Base-by-base conservation (phyloP, 495 filamentous ascomycete genomes). In the Penicillium flavigenum region DNA sequence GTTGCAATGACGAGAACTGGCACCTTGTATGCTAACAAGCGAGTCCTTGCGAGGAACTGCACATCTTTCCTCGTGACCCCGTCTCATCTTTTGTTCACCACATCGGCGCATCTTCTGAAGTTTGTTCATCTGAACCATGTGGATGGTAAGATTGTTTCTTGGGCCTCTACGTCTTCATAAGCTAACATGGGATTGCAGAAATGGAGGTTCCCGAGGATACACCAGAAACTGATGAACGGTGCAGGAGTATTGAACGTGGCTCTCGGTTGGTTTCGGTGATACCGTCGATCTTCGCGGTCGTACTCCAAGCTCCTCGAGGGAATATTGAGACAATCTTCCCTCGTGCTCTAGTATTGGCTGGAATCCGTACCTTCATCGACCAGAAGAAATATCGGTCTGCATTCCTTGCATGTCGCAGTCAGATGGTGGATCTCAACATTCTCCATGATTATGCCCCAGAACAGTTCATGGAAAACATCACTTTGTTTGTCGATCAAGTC, bases 391-490 rank as follows among this genome's bases (percentile, higher is more conserved):
- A 97, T 63, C 86, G 79, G 45, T 83, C 80, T 53, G 94, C 94
- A 2, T 98, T 96, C 68, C 74, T 89, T 26, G 84, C 87, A 39
- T 98, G 94, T 68, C 85, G 94, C 32, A 91, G 86, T 50, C 95
- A 97, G 67, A 84, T 94, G 59, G 94, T 98, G 4, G 94, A 98
- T 66, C 91, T 97, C 87, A 98, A 98, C 66, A 93, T 98, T 52
- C 76, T 98, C n/a, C 92, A 96, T 68, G 94, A 98, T 68, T 87
- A 98, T 76, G 83, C 82, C 7, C 90, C 92, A 0, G 76, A 83
- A 43, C 88, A 94, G 58, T 96, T 98, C 65, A 79, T 96, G 73
- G 76, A 81, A 12, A 87, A 84, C 59, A 79, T 96, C 31, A 75
- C 73, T 7, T 61, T 92, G 2, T 95, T 98, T 70, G 77, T 98